phyloP scores from a whole-genome alignment of 1,284 basidiomycete genomes.

The Athelia sp. region DNA sequence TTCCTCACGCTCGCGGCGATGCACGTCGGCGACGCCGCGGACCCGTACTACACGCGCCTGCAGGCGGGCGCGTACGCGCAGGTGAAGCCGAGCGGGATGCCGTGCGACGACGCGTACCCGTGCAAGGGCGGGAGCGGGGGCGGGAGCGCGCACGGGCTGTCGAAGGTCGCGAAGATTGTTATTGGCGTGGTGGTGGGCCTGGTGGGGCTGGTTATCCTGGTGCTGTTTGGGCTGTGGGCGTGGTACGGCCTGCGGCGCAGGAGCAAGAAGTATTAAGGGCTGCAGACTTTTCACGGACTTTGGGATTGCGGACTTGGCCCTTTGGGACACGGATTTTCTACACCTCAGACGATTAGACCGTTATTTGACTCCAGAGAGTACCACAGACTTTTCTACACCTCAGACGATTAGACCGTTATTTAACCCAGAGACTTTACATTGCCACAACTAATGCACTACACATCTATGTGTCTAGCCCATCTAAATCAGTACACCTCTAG shows the following conservation, averaged over 20 bases:
- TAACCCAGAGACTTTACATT: no score
- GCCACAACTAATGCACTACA: no score
- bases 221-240: constrained; percentile 42
- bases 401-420: no score
- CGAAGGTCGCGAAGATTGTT: constrained; percentile 65
- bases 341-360: no score
- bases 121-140: constrained; percentile 42
- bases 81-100: constrained; percentile 59
- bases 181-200: constrained; percentile 65
- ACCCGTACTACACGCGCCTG: constrained; percentile 76
- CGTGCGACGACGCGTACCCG: constrained; percentile 71
- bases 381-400: no score
- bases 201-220: constrained; percentile 52
- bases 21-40: constrained; percentile 58
- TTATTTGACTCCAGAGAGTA: no score
- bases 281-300: no score
- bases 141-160: constrained; percentile 42
- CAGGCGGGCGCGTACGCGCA: constrained; percentile 61
- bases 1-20: constrained; percentile 78
- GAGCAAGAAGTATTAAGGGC: background rate
- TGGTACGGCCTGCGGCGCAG: constrained; percentile 1
- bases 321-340: no score
- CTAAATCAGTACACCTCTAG: constrained; percentile 64
- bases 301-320: no score
- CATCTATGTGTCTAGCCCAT: constrained; percentile 16